Percentiles rank a stretch among this genome's conserved stretches.
Evolutionary conservation across 169 alveolate genomes (phyloP).

Genomic region (Theileria orientalis): DNA sequence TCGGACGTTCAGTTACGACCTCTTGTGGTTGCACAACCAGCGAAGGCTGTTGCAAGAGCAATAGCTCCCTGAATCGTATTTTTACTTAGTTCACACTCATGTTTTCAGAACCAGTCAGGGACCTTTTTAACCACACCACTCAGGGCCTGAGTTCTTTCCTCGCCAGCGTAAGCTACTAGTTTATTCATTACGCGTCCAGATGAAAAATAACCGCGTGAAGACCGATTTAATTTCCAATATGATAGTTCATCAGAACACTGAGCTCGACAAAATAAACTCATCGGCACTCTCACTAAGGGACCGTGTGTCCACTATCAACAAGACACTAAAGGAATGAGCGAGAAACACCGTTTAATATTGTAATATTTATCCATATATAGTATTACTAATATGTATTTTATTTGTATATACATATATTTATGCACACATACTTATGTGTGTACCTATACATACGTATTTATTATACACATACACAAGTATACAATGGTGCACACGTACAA

Average conservation of each 20-base stretch:
- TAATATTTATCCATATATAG: neutral
- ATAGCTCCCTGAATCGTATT: neutral
- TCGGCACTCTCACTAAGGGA: constrained; percentile 46
- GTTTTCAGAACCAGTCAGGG: constrained; percentile 29
- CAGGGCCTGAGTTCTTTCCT: constrained; percentile 35
- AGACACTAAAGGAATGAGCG: constrained; percentile 9
- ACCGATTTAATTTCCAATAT: constrained; percentile 33
- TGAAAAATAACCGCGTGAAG: constrained; percentile 28
- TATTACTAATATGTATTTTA: too few relatives aligned
- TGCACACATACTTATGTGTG: too few relatives aligned
- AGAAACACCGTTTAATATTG: neutral
- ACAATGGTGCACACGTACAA: neutral
- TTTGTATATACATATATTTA: too few relatives aligned
- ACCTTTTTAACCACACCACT: constrained; percentile 20
- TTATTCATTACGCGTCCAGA: neutral
- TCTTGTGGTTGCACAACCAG: too few relatives aligned
- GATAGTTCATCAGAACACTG: constrained; percentile 39
- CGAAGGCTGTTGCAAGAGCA: neutral
- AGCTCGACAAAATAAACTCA: constrained; percentile 37
- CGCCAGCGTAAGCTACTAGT: constrained; percentile 17
- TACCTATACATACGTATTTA: neutral
- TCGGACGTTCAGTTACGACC: neutral
- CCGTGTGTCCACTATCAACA: constrained; percentile 39
- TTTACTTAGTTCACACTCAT: too few relatives aligned
- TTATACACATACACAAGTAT: neutral